Percentiles rank a stretch among this genome's conserved stretches.
Conservation (phyloP, 75 land plant species). For the Ceratopteris richardii region DNA sequence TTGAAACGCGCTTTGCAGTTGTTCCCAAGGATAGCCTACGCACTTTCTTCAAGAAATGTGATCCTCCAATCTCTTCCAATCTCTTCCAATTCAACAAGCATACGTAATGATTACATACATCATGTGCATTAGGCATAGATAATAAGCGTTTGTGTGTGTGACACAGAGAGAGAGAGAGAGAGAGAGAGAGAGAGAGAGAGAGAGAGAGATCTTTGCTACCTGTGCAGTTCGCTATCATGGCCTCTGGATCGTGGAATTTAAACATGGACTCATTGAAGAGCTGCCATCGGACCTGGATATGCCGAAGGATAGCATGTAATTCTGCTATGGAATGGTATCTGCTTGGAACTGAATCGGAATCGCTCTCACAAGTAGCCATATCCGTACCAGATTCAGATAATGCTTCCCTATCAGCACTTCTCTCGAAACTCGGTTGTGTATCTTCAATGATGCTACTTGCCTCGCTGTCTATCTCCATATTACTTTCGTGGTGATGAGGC, state of each 20-base stretch:
- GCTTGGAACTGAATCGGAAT: not conserved
- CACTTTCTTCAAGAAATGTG: no score
- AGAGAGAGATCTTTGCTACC: no score
- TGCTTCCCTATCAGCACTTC: not conserved
- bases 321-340: not conserved
- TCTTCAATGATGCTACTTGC: not conserved
- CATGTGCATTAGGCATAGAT: no score
- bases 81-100: no score
- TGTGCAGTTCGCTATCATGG: conserved; percentile 25
- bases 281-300: conserved; percentile 21
- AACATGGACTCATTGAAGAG: conserved; percentile 22
- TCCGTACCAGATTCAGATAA: not conserved
- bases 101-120: no score
- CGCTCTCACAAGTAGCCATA: not conserved
- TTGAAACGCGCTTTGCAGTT: no score
- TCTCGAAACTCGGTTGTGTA: not conserved
- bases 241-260: conserved; percentile 15
- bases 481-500: conserved; percentile 3
- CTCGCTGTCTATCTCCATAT: not conserved
- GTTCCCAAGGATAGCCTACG: no score
- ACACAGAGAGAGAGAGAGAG: no score
- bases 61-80: no score
- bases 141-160: no score
- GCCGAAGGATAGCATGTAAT: conserved; percentile 16
- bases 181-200: no score